phyloP scores from a whole-genome alignment of 2,329 filamentous ascomycete species.

The Colletotrichum musae region DNA sequence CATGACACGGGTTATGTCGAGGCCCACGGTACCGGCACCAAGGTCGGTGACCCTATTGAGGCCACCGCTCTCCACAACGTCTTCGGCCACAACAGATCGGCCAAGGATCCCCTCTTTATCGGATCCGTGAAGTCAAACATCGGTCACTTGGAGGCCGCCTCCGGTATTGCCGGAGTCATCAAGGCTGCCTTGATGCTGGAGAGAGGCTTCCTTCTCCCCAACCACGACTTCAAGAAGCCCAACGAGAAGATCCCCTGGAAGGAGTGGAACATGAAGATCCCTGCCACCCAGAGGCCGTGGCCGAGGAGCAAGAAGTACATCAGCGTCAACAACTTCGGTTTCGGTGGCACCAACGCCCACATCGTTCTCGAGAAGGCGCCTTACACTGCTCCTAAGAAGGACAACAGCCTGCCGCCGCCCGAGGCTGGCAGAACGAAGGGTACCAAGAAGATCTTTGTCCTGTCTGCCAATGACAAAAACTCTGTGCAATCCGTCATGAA shows the following conservation, averaged over 20 bases:
- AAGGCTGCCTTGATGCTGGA: constrained; percentile 68
- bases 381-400: constrained; percentile 43
- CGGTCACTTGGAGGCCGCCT: constrained; percentile 66
- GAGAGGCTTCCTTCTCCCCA: constrained; percentile 64
- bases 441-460: constrained; percentile 56
- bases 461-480: constrained; percentile 56
- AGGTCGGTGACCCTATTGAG: constrained; percentile 70
- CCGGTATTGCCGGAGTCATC: constrained; percentile 66
- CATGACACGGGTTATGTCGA: constrained; percentile 56
- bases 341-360: constrained; percentile 62
- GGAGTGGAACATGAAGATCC: constrained; percentile 65
- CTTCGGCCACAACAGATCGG: constrained; percentile 50
- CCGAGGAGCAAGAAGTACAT: constrained; percentile 64
- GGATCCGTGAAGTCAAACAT: constrained; percentile 67
- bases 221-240: constrained; percentile 63
- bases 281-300: constrained; percentile 60
- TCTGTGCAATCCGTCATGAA: constrained; percentile 50
- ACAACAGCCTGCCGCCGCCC: constrained; percentile 41
- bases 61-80: constrained; percentile 62
- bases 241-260: constrained; percentile 65
- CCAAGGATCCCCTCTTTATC: constrained; percentile 55
- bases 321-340: constrained; percentile 64
- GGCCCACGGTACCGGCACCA: constrained; percentile 70
- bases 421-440: constrained; percentile 29
- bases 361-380: constrained; percentile 57